Percentiles rank a stretch among this genome's conserved stretches.
These are phyloP conservation scores for Neopestalotiopsis sp. DNA, from an alignment of 2,329 filamentous ascomycete genomes.

Conservation along the genomic window DNA sequence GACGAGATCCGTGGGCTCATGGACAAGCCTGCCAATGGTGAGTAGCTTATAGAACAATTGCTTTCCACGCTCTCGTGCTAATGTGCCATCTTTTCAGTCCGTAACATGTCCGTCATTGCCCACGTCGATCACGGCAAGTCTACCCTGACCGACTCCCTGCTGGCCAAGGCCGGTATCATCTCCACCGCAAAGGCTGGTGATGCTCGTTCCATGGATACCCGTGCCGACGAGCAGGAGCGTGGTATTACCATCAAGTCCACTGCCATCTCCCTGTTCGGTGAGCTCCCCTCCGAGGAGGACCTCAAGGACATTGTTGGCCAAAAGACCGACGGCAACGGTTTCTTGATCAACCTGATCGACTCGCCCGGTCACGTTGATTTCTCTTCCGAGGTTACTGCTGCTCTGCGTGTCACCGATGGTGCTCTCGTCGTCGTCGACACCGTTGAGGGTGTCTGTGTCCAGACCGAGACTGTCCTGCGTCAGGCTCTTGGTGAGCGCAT, in stretches of 20 bases:
- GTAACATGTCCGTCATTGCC: conserved; percentile 99
- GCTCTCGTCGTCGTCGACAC: conserved; percentile 99
- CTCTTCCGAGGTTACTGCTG: conserved; percentile 98
- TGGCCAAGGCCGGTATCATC: conserved; percentile 99
- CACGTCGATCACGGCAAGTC: conserved; percentile 99
- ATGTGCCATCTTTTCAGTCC: conserved; percentile 76
- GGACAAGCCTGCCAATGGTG: conserved; percentile 39
- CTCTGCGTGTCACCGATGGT: conserved; percentile 99
- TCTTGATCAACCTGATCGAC: conserved; percentile 99
- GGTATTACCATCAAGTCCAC: conserved; percentile 99
- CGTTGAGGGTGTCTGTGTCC: conserved; percentile 99
- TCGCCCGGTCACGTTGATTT: conserved; percentile 99
- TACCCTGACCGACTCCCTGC: conserved; percentile 97
- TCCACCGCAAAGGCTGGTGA: conserved; percentile 97
- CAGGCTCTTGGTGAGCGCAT: conserved; percentile 99
- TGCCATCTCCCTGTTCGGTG: conserved; percentile 96
- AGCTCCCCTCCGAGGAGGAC: conserved; percentile 81
- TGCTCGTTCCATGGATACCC: conserved; percentile 94
- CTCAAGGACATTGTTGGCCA: conserved; percentile 91
- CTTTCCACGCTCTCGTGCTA: conserved; percentile 39
- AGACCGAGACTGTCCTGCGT: conserved; percentile 99
- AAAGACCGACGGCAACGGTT: conserved; percentile 90
- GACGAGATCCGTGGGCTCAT: conserved; percentile 84
- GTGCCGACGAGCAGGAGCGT: conserved; percentile 98
- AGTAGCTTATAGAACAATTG: background rate